A percentile compares a stretch with the other conserved stretches of the same genome.
Conservation (phyloP, 1,139 yeast genomes). For the Meyerozyma carpophila region DNA sequence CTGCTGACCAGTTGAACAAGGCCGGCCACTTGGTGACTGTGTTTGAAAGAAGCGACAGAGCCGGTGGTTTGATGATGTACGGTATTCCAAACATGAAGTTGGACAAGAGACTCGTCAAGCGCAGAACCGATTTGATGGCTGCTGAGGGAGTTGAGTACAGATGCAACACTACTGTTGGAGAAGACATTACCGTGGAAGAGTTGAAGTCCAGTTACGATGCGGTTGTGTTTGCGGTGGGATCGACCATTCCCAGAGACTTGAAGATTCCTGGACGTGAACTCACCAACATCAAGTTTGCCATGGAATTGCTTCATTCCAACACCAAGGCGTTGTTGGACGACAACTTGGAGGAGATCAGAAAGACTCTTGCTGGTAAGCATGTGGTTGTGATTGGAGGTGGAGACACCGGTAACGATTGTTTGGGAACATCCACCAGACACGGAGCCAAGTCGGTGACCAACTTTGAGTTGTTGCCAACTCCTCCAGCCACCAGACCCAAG, state of each 20-base stretch:
- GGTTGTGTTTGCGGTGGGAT: conserved; percentile 89
- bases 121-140: conserved; percentile 85
- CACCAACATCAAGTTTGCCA: conserved; percentile 88
- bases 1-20: conserved; percentile 93
- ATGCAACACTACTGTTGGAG: conserved; percentile 77
- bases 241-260: conserved; percentile 94
- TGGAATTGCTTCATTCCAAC: conserved; percentile 85
- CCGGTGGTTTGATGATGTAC: conserved; percentile 96
- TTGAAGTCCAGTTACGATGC: conserved; percentile 68
- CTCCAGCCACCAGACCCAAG: conserved; percentile 79
- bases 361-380: conserved; percentile 72
- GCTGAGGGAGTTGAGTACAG: conserved; percentile 87
- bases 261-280: conserved; percentile 90
- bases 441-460: conserved; percentile 95
- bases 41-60: conserved; percentile 89
- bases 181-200: conserved; percentile 67
- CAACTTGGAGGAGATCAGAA: conserved; percentile 70
- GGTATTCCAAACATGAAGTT: conserved; percentile 99
- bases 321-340: conserved; percentile 86
- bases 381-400: conserved; percentile 99
- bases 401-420: conserved; percentile 98
- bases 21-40: conserved; percentile 93
- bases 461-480: conserved; percentile 91
- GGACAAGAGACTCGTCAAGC: conserved; percentile 86
- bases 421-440: conserved; percentile 96